A percentile compares a stretch with the other conserved stretches of the same genome.
phyloP scores from a whole-genome alignment of 495 filamentous ascomycete species.

The Penicillium macrosclerotiorum region DNA sequence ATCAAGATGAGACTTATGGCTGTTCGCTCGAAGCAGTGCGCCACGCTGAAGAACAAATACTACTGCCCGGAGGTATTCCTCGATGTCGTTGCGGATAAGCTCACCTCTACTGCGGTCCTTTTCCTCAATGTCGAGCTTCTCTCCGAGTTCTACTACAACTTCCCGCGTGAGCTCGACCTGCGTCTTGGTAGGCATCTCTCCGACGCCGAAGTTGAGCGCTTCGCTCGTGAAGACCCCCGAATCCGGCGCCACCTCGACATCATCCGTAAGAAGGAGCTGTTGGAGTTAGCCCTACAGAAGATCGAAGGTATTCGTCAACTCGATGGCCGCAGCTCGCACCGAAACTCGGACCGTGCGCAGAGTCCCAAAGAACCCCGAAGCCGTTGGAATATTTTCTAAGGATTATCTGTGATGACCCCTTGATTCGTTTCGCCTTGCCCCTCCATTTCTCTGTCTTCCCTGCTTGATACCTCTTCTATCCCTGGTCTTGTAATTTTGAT shows the following conservation, averaged over 20 bases:
- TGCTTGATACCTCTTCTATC: constrained; percentile 9
- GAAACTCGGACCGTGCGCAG: constrained; percentile 28
- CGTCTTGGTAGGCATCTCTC: constrained; percentile 81
- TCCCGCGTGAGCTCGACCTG: constrained; percentile 87
- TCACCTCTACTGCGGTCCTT: constrained; percentile 89
- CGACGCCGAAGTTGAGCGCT: constrained; percentile 76
- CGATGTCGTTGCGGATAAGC: constrained; percentile 92
- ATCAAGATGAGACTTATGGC: constrained; percentile 87
- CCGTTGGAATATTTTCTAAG: constrained; percentile 44
- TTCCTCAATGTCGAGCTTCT: constrained; percentile 98
- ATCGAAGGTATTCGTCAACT: constrained; percentile 84
- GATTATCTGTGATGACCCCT: constrained; percentile 3
- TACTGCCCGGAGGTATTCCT: constrained; percentile 96
- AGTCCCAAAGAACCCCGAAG: constrained; percentile 31
- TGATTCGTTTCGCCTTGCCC: constrained; percentile 7
- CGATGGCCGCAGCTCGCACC: constrained; percentile 50
- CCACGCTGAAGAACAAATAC: constrained; percentile 81
- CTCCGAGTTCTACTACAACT: constrained; percentile 95
- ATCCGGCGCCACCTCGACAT: constrained; percentile 86
- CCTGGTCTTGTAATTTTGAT: constrained; percentile 14
- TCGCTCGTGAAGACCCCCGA: constrained; percentile 89
- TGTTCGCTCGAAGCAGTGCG: constrained; percentile 83
- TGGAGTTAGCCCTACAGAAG: constrained; percentile 90
- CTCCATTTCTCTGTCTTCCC: background rate
- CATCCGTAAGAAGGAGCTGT: constrained; percentile 83